Conservation (phyloP, 371 early-diverging fungal species). For the Saksenaea oblongispora region DNA sequence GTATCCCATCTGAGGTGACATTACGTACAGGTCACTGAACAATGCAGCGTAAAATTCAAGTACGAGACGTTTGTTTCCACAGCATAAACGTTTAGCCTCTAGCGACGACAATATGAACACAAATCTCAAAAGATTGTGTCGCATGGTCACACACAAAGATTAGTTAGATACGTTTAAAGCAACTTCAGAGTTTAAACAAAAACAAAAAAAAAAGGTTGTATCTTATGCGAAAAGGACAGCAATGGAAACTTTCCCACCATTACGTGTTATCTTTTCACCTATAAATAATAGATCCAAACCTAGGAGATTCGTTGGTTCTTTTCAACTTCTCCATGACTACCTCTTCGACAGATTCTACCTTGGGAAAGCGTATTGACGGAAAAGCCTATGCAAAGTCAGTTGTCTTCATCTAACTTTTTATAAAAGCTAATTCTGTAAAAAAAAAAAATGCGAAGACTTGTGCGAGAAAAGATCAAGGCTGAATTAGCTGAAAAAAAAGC, state of each 20-base stretch:
- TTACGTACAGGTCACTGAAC: too few species aligned
- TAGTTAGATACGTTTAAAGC: background rate
- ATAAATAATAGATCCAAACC: background rate
- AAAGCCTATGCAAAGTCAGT: constrained; percentile 69
- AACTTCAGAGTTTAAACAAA: background rate
- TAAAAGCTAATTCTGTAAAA: background rate
- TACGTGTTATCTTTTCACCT: background rate
- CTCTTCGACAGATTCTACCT: background rate
- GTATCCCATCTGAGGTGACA: background rate
- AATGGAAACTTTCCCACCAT: background rate
- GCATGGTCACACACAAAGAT: background rate
- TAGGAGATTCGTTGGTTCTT: background rate
- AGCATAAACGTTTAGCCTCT: background rate
- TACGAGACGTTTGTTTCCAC: background rate
- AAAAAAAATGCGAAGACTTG: constrained; percentile 32
- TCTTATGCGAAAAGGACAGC: background rate
- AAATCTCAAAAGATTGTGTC: background rate
- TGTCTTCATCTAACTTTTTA: background rate
- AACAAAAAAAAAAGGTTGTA: background rate
- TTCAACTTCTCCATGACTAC: background rate
- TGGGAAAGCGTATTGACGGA: constrained; percentile 53
- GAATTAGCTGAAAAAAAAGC: constrained; percentile 64
- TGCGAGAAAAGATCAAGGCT: constrained; percentile 58
- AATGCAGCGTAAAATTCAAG: background rate
- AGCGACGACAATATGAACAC: background rate